Base-by-base conservation (phyloP, 2,329 filamentous ascomycete genomes). In the Corniculantispora saksenae region DNA sequence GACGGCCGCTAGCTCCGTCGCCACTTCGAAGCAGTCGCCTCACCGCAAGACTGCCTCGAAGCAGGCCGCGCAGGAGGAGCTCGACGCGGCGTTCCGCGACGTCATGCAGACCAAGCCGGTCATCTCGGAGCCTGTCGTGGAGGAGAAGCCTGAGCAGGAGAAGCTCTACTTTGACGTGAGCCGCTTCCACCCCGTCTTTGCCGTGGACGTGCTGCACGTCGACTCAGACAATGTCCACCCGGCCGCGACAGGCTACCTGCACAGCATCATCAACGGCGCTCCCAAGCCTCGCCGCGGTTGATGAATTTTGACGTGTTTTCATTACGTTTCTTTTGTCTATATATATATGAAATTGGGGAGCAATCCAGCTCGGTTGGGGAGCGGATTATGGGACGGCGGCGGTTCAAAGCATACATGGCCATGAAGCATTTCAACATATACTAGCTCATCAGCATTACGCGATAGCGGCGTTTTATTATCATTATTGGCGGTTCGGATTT, bases 51-150 rank as follows among this genome's bases (percentile, higher is more conserved):
- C 51, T 40, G 50, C 60, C 8, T 63, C 60, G n/a, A 47, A 38
- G 51, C 60, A 63, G 27, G 50, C 60, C 40, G 50, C 60, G n/a
- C 60, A 63, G 60, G 60, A 63, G 3, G 60, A 63, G 38, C 50
- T 63, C 17, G 60, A 63, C 48, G 60, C 50, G 4, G 51, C 60
- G 3, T 63, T 55, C 10, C 50, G 50, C 51, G 60, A 63, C 13
- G 59, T 61, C 12, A 61, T 61, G 59, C 59, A 61, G 35, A 17
- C 64, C 17, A 67, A 64, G 47, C 64, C 63, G 2, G 51, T 35
- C 6, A 35, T 61, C 25, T 7, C 59, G 3, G 51, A 47, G 50
- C 25, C 54, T 15, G 32, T 57, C 35, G 6, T 27, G 6, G 12
- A 38, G 15, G 21, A 40, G 10, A 4, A 45, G 35, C 29, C 21